Conservation (phyloP, 768 basidiomycete species). For the Naematelia encephala region DNA sequence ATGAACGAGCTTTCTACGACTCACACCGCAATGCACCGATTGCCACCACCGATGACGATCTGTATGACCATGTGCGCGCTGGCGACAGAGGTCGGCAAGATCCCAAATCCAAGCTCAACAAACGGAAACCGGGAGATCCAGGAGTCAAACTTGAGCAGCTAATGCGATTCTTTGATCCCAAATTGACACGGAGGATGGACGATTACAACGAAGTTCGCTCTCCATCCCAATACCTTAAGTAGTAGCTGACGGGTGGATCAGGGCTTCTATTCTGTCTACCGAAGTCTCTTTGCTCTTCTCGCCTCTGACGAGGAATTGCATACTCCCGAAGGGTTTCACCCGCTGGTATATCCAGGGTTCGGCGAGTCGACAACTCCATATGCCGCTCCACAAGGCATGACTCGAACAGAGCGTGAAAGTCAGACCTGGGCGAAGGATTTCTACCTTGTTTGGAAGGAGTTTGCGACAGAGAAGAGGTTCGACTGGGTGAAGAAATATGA, state of each 20-base stretch:
- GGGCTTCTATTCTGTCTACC: conserved; percentile 88
- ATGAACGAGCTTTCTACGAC: conserved; percentile 98
- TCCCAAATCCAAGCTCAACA: conserved; percentile 46
- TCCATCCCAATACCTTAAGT: conserved; percentile 1
- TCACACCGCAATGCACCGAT: conserved; percentile 75
- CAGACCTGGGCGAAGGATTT: conserved; percentile 66
- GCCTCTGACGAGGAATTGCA: conserved; percentile 70
- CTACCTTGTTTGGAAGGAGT: conserved; percentile 82
- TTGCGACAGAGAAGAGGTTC: conserved; percentile 82
- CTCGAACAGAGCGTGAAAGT: conserved; percentile 51
- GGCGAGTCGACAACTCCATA: conserved; percentile 76
- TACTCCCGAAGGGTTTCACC: conserved; percentile 40
- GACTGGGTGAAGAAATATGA: conserved; percentile 84
- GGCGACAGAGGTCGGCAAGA: conserved; percentile 59
- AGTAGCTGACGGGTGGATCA: conserved; percentile 45
- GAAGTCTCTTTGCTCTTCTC: conserved; percentile 78
- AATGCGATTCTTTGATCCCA: conserved; percentile 72
- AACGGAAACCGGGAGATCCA: conserved; percentile 59
- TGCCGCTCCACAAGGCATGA: conserved; percentile 51
- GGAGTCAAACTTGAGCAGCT: conserved; percentile 79
- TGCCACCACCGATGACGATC: conserved; percentile 78
- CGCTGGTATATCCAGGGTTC: conserved; percentile 71
- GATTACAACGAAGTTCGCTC: conserved; percentile 56
- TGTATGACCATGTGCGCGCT: conserved; percentile 78
- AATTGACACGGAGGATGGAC: conserved; percentile 43